Evolutionary conservation across 768 basidiomycete species (phyloP).

Genomic region (Lentinula guzmanii): DNA sequence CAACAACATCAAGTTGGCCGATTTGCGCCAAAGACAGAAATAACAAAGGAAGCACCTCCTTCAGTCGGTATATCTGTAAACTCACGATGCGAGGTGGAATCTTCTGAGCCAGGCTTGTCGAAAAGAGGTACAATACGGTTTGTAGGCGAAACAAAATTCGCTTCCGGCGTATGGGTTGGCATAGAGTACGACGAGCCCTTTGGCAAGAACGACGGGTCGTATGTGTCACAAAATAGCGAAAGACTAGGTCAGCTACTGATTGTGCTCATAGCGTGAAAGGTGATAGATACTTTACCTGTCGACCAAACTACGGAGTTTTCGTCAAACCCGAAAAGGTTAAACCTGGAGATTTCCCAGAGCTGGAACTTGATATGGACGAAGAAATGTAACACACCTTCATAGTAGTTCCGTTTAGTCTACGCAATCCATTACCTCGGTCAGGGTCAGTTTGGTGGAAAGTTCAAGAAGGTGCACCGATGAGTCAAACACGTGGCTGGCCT

Average conservation of each 20-base stretch:
- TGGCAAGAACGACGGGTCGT: slow-evolving; percentile 96
- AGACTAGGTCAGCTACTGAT: neutral
- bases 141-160: slow-evolving; percentile 76
- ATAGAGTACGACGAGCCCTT: slow-evolving; percentile 94
- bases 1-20: slow-evolving; percentile 83
- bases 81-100: slow-evolving; percentile 80
- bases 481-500: neutral
- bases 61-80: slow-evolving; percentile 54
- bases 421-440: neutral
- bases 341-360: slow-evolving; percentile 83
- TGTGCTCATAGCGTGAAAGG: slow-evolving; percentile 63
- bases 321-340: slow-evolving; percentile 77
- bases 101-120: slow-evolving; percentile 56
- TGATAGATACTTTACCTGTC: slow-evolving; percentile 79
- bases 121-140: slow-evolving; percentile 86
- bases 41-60: slow-evolving; percentile 17
- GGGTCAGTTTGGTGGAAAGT: neutral
- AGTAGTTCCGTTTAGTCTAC: neutral
- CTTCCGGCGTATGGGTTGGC: slow-evolving; percentile 76
- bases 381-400: slow-evolving; percentile 48
- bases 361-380: slow-evolving; percentile 72
- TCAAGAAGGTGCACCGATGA: slow-evolving; percentile 1
- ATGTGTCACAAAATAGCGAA: slow-evolving; percentile 27
- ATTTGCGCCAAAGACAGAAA: slow-evolving; percentile 56
- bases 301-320: slow-evolving; percentile 76